These are phyloP conservation scores for Nicotiana sylvestris DNA, from an alignment of 257 asterid genomes.

Conservation along the genomic window DNA sequence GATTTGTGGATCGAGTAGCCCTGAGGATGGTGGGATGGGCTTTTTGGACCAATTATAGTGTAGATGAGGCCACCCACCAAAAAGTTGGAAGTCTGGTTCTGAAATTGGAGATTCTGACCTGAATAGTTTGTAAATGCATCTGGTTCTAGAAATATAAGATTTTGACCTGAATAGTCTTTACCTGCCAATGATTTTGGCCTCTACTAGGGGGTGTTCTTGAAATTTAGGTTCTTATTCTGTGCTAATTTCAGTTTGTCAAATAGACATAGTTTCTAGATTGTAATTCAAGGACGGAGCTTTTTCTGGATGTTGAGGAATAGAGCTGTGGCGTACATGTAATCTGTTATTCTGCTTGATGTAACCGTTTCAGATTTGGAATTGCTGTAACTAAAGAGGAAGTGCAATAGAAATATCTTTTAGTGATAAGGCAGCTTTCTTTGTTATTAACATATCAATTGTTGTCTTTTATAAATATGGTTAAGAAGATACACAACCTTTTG, in stretches of 20 bases:
- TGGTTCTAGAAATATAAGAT: neutral
- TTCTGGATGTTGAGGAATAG: neutral
- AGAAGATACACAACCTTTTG: constrained; percentile 5
- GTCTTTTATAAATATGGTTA: neutral
- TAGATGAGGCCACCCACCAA: neutral
- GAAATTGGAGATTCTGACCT: neutral
- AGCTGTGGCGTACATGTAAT: neutral
- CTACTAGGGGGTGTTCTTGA: neutral
- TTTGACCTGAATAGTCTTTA: neutral
- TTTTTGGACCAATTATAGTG: neutral
- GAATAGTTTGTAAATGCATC: neutral
- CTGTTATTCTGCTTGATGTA: neutral
- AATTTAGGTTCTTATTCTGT: neutral
- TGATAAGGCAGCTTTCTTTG: neutral
- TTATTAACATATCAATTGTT: neutral
- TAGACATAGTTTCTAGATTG: neutral
- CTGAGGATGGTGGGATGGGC: neutral
- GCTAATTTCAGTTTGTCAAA: neutral
- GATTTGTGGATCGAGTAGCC: neutral
- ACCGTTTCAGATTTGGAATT: neutral
- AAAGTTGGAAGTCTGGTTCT: neutral
- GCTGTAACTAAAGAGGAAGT: neutral
- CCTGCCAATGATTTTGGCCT: neutral
- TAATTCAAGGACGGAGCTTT: neutral
- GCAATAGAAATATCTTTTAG: neutral